phyloP scores from a whole-genome alignment of 1,139 yeast genomes.

The Scheffersomyces illinoinensis region DNA sequence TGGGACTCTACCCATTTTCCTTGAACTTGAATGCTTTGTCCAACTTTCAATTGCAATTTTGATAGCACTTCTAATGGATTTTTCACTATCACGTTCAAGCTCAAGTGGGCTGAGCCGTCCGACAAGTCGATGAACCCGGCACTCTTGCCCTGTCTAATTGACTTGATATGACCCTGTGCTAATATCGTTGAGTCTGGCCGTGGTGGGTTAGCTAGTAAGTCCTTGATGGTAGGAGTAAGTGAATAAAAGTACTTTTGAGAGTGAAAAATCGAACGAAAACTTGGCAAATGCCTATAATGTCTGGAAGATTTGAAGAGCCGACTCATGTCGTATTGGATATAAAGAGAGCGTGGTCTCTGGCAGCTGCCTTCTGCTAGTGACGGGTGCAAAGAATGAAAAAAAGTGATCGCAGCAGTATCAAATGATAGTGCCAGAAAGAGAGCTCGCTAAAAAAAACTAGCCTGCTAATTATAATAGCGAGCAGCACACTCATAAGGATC shows the following conservation, averaged over 20 bases:
- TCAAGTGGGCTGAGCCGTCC: slow-evolving; percentile 67
- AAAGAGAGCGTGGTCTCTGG: not conserved
- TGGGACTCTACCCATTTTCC: slow-evolving; percentile 35
- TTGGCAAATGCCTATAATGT: not conserved
- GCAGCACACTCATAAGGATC: too few relatives aligned
- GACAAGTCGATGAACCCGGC: slow-evolving; percentile 76
- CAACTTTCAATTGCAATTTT: slow-evolving; percentile 47
- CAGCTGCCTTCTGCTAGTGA: not conserved
- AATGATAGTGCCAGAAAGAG: not conserved
- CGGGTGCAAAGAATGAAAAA: not conserved
- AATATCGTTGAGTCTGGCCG: slow-evolving; percentile 15
- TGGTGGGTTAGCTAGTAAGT: slow-evolving; percentile 35
- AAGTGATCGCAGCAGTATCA: not conserved
- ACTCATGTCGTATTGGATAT: not conserved
- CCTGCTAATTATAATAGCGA: too few relatives aligned
- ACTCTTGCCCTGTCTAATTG: slow-evolving; percentile 70
- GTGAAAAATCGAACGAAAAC: not conserved
- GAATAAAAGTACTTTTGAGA: not conserved
- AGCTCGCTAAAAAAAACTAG: not conserved
- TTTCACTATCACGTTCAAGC: slow-evolving; percentile 59
- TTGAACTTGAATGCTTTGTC: slow-evolving; percentile 38
- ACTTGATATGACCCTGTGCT: slow-evolving; percentile 71
- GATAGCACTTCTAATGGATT: slow-evolving; percentile 39
- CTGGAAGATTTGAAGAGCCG: not conserved
- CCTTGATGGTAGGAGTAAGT: slow-evolving; percentile 31